Percentiles rank a stretch among this genome's conserved stretches.
Evolutionary conservation across 768 basidiomycete genomes (phyloP).

Genomic region (Lactarius deliciosus): DNA sequence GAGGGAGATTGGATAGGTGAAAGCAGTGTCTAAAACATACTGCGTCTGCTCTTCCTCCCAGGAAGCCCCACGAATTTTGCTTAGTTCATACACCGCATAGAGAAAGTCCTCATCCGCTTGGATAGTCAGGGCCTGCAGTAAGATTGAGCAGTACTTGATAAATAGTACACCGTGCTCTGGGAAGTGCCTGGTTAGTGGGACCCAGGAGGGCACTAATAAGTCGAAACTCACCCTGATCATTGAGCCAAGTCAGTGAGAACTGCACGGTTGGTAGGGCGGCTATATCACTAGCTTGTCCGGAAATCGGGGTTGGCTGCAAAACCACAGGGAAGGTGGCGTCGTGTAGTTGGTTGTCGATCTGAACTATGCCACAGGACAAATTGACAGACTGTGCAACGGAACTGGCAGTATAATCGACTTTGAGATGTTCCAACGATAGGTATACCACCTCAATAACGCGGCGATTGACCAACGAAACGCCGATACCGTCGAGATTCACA

Average conservation of each 20-base stretch:
- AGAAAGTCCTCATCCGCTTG: constrained; percentile 98
- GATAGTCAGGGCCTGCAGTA: constrained; percentile 91
- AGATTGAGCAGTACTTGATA: constrained; percentile 93
- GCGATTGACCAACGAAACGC: constrained; percentile 87
- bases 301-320: constrained; percentile 87
- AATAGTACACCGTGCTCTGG: constrained; percentile 97
- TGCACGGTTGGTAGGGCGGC: constrained; percentile 89
- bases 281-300: constrained; percentile 69
- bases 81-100: constrained; percentile 88
- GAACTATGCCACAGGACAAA: constrained; percentile 80
- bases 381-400: constrained; percentile 76
- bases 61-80: constrained; percentile 85
- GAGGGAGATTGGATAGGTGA: constrained; percentile 19
- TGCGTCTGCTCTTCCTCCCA: constrained; percentile 81
- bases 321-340: constrained; percentile 95
- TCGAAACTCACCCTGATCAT: constrained; percentile 76
- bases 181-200: constrained; percentile 8
- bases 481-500: constrained; percentile 86
- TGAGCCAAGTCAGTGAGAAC: constrained; percentile 82
- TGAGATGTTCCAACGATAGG: constrained; percentile 70
- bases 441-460: constrained; percentile 89
- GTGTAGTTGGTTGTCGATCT: constrained; percentile 97
- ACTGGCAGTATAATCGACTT: constrained; percentile 83
- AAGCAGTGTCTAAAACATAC: constrained; percentile 45
- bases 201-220: not conserved